These are phyloP conservation scores for Melampsora larici-populina DNA, from an alignment of 1,284 basidiomycete species.

Conservation along the genomic window DNA sequence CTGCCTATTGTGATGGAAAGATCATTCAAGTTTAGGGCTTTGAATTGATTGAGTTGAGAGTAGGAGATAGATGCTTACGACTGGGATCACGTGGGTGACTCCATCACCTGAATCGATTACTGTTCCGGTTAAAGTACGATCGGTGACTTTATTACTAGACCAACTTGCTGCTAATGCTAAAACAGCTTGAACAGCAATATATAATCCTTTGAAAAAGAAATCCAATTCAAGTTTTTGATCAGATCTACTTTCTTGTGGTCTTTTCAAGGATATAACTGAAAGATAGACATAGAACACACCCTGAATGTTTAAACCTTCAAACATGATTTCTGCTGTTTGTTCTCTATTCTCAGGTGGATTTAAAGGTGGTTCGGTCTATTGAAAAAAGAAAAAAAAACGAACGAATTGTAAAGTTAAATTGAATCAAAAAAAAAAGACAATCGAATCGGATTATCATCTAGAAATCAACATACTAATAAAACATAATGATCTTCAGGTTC, in stretches of 20 bases:
- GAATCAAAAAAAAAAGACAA: not conserved
- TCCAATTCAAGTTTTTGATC: not conserved
- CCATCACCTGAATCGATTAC: slow-evolving; percentile 99
- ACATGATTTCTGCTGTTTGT: slow-evolving; percentile 99
- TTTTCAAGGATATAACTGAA: not conserved
- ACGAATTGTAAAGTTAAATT: not conserved
- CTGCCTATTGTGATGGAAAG: slow-evolving; percentile 59
- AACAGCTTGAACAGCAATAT: slow-evolving; percentile 98
- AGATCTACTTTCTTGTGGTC: not conserved
- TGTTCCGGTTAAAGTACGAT: slow-evolving; percentile 87
- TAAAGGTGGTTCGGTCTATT: slow-evolving; percentile 91
- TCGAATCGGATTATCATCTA: not conserved
- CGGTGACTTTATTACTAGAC: slow-evolving; percentile 86
- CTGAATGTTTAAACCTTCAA: slow-evolving; percentile 98
- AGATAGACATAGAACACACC: slow-evolving; percentile 8
- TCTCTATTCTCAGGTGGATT: slow-evolving; percentile 99
- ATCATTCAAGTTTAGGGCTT: not conserved
- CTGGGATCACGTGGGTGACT: slow-evolving; percentile 94
- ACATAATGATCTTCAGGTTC: slow-evolving; percentile 99
- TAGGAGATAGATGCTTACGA: slow-evolving; percentile 57
- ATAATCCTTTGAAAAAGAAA: slow-evolving; percentile 64
- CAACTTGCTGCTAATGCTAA: slow-evolving; percentile 98
- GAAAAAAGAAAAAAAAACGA: not conserved
- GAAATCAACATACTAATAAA: slow-evolving; percentile 79
- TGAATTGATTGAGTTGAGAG: not conserved